A percentile compares a stretch with the other conserved stretches of the same genome.
These are phyloP conservation scores for Margaritispora aquatica DNA, from an alignment of 495 filamentous ascomycete species.

Conservation along the genomic window DNA sequence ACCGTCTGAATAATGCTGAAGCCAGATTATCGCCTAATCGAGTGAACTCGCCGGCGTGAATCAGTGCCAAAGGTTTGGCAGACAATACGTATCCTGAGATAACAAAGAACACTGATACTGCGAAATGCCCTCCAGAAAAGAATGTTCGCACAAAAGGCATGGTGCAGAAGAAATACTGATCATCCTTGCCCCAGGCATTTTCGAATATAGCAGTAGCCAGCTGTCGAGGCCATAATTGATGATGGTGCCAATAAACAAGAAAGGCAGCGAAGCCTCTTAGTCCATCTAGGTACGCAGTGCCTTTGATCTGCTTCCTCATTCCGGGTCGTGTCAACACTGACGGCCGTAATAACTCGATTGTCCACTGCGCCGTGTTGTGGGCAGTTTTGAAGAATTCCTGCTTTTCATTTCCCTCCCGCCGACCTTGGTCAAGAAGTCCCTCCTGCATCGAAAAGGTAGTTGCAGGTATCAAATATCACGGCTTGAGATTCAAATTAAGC, in stretches of 20 bases:
- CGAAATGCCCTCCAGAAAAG: conserved; percentile 52
- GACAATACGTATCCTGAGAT: conserved; percentile 64
- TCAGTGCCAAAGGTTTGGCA: conserved; percentile 51
- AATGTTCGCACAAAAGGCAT: conserved; percentile 55
- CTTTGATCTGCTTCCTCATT: conserved; percentile 22
- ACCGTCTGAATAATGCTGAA: conserved; percentile 57
- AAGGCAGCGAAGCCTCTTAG: conserved; percentile 48
- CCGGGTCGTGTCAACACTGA: conserved; percentile 11
- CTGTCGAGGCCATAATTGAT: conserved; percentile 15
- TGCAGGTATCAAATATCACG: no score
- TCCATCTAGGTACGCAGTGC: conserved; percentile 48
- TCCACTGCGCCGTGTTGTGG: conserved; percentile 8
- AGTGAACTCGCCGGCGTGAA: conserved; percentile 39
- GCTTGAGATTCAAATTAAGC: no score
- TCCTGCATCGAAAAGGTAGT: not conserved
- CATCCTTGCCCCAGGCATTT: conserved; percentile 29
- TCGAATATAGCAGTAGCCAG: conserved; percentile 29
- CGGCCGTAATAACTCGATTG: conserved; percentile 15
- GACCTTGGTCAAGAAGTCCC: not conserved
- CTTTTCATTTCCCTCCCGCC: conserved; percentile 1
- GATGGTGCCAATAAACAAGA: conserved; percentile 41
- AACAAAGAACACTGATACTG: conserved; percentile 68
- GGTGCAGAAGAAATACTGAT: conserved; percentile 40
- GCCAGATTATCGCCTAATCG: conserved; percentile 34
- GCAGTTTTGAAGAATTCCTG: not conserved